These are phyloP conservation scores for Monilinia fructicola DNA, from an alignment of 2,329 filamentous ascomycete genomes.

Conservation along the genomic window DNA sequence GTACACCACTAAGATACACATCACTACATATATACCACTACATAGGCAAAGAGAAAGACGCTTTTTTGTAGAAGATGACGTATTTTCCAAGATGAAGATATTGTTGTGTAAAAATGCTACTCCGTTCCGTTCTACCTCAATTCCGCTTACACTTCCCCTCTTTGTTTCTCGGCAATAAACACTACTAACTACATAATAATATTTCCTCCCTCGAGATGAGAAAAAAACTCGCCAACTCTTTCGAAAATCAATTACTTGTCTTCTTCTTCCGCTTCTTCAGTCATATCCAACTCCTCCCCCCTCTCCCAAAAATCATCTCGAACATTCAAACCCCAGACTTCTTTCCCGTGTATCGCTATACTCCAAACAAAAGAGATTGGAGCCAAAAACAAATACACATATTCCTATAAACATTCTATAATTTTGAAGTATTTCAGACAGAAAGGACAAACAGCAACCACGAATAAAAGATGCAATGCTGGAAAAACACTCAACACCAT, in stretches of 20 bases:
- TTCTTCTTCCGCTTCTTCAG: neutral
- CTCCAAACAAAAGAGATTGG: constrained; percentile 6
- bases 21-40: too few relatives aligned
- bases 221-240: neutral
- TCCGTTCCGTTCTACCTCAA: neutral
- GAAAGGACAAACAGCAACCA: neutral
- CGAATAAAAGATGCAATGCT: constrained; percentile 7
- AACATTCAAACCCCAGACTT: neutral
- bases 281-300: neutral
- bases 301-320: neutral
- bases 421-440: neutral
- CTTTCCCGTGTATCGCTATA: constrained; percentile 4
- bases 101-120: too few relatives aligned
- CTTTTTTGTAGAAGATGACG: too few relatives aligned
- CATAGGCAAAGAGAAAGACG: too few relatives aligned
- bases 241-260: neutral
- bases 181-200: neutral
- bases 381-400: constrained; percentile 16
- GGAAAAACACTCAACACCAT: constrained; percentile 3
- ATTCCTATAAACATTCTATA: constrained; percentile 16
- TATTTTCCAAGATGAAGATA: too few relatives aligned
- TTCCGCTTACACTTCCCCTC: neutral
- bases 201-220: too few relatives aligned
- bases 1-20: too few relatives aligned
- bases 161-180: neutral